Conservation (phyloP, 2,329 filamentous ascomycete species). For the Hymenoscyphus albidus region DNA sequence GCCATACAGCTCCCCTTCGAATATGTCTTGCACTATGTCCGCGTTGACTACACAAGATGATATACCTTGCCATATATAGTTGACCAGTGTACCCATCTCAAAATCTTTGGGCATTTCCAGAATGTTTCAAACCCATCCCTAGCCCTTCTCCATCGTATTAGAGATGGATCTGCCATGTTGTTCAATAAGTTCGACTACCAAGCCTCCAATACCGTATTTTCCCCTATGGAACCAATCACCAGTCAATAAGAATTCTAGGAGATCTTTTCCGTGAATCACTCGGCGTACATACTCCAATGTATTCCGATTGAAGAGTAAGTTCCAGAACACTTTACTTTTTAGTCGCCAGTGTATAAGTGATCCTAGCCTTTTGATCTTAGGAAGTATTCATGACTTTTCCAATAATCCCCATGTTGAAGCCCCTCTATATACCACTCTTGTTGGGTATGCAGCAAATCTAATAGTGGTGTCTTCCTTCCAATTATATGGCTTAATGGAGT, state of each 20-base stretch:
- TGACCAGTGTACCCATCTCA: no score
- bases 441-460: neutral
- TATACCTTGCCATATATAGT: neutral
- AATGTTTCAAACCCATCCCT: no score
- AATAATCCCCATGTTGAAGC: neutral
- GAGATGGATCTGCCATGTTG: no score
- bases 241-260: no score
- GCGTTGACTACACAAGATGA: neutral
- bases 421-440: neutral
- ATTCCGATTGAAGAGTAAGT: neutral
- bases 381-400: neutral
- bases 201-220: no score
- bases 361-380: neutral
- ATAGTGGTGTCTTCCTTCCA: neutral
- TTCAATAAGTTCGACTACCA: no score
- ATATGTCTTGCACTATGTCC: neutral
- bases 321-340: neutral
- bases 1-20: neutral
- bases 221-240: no score
- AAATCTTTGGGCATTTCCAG: no score
- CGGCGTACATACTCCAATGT: neutral
- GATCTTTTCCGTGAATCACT: no score
- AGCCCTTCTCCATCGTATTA: no score
- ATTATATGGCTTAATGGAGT: neutral
- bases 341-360: neutral